Base-by-base conservation (phyloP, 345 rosid genomes). In the Turnera subulata region DNA sequence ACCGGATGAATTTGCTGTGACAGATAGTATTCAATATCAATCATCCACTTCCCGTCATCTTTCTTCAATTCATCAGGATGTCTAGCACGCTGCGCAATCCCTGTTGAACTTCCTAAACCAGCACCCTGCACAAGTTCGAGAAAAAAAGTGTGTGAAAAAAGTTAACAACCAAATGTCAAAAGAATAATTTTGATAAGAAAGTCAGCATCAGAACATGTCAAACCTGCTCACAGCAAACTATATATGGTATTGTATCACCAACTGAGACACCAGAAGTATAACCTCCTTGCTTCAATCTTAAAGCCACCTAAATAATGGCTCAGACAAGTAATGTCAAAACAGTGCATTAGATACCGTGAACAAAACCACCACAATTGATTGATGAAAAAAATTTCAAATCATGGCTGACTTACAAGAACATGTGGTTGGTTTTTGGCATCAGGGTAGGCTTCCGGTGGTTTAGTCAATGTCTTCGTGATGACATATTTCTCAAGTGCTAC, bases 1-100 rank as follows among this genome's bases (percentile, higher is more conserved):
- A 93, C 97, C 15, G 97, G 99, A 79, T 87, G 99, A 77, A 93
- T 93, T 88, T 93, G 99, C 68, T 93, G 96, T 55, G 97, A 81
- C 73, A 87, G 74, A 79, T 93, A 93, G 76, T 93, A 93, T 47
- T 93, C 97, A 68, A 87, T 85, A 73, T 93, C 99, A 59, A 93
- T 78, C 89, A 89, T 66, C 97, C 97, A 89, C 62, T 81, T 84
- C 42, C 87, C 95, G 6, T 80, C 88, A 25, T 83, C 82, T 64
- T 73, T 78, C 80, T 78, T 87, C 69, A 89, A 68, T 76, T 93
- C 99, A 58, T 93, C 92, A 25, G 99, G 99, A 77, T 93, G 97
- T 69, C 94, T 80, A 61, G 99, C 96, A 46, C 99, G 97, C 58
- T 74, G 91, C 24, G 96, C 96, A 72, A 93, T 74, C 62, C 99